Base-by-base conservation (phyloP, 2,329 filamentous ascomycete species). In the Aspergillus carbonarius region DNA sequence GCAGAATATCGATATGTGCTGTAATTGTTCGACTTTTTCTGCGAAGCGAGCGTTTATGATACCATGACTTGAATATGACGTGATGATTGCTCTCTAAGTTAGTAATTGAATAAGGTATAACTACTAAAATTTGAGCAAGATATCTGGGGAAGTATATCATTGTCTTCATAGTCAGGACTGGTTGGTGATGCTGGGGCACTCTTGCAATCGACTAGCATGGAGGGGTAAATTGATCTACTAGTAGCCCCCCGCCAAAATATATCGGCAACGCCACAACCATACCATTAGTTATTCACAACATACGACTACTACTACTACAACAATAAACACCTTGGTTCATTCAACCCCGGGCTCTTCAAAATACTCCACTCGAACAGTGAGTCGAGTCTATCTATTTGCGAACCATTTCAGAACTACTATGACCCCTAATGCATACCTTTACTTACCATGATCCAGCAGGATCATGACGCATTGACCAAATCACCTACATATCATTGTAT, bases 1-100 rank as follows among this genome's bases (percentile, higher is more conserved):
- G 66, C 72, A 8, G 65, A 62, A 52, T 78, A 71, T 62, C 67
- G 76, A 59, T 77, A 70, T 66, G 68, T 76, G 34, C 63, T 78
- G 9, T 76, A 65, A 56, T 12, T 48, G 20, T 20, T 20, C 1
- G 8, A 39, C 25, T n/a, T 35, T n/a, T 17, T 42, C 13, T 54
- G 49, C 23, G 44, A 44, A 12, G 6, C n/a, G 1, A 3, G 7
- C 8, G n/a, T 17, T 17, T 44, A 57, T 27, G 35, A 51, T 32
- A 17, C 20, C 15, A 54, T 44, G 51, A 25, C 23, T 30, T 34
- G 9, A 20, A 30, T 17, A 40, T 30, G 25, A 44, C 27, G 12
- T 40, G 51, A 44, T 20, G 39, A 42, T 32, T 35, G 20, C n/a
- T 15, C 32, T 5, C 12, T 20, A 9, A 15, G 18, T 23, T 35